Conservation (phyloP, 768 basidiomycete species). For the Russula sp. region DNA sequence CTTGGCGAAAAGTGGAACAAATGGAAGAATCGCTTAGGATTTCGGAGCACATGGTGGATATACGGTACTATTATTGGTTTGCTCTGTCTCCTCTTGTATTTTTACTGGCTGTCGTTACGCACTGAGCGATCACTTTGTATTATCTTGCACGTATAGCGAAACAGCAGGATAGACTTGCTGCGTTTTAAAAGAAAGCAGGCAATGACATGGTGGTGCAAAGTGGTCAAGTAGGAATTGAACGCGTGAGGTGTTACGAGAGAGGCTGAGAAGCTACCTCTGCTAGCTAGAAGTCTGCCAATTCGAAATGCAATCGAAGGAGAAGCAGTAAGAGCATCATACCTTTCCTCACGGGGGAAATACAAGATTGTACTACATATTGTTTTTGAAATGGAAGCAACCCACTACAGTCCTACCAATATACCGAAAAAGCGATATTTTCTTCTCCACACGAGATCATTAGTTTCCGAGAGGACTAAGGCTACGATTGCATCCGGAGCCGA, state of each 20-base stretch:
- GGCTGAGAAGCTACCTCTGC: background rate
- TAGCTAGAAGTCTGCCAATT: background rate
- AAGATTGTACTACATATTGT: background rate
- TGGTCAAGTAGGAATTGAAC: background rate
- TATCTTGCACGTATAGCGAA: background rate
- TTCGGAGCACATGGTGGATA: background rate
- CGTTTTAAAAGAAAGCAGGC: background rate
- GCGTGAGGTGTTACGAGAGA: too few species aligned
- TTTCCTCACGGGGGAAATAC: too few species aligned
- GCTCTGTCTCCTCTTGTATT: background rate
- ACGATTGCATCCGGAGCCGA: too few species aligned
- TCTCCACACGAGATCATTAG: too few species aligned
- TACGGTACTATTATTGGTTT: background rate
- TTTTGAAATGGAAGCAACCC: background rate
- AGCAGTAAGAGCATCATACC: background rate
- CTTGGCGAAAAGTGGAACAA: background rate
- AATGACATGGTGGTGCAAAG: background rate
- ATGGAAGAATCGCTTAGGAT: conserved; percentile 2
- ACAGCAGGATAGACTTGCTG: background rate
- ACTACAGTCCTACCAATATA: too few species aligned
- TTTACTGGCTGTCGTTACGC: background rate
- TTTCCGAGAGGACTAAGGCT: too few species aligned
- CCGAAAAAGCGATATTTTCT: too few species aligned
- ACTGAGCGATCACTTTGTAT: background rate
- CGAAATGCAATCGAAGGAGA: background rate